Base-by-base conservation (phyloP, 768 basidiomycete species). In the Amanita phalloides region DNA sequence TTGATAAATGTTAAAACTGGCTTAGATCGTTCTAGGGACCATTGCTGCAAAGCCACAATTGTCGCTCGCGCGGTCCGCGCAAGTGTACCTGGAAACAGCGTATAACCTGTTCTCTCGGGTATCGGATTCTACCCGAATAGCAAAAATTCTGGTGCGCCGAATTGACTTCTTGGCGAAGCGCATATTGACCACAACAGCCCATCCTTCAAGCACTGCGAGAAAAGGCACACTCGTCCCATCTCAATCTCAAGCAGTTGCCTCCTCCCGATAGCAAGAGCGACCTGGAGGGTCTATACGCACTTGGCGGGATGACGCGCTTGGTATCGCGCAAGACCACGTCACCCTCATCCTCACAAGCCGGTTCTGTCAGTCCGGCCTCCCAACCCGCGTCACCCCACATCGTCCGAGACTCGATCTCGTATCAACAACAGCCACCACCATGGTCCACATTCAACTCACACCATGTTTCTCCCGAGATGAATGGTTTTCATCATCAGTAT, bases 11-110 rank as follows among this genome's bases (percentile, higher is more conserved):
- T 51, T 33, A 50, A 30, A 28, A 32, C 23, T 11, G 45, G 17
- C 48, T 21, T 48, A 86, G 84, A 81, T 86, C 56, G 82, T 85
- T 0, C 67, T 86, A 43, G 83, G 83, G 14, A 78, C 81, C 5
- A 84, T 86, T 48, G 79, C 82, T 1, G 72, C 76, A 26, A 84
- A 84, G 55, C 73, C 81, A 7, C 71, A 70, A 37, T 79, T 84
- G 76, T 76, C 76, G 6, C 63, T 86, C 11, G 77, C 84, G 5
- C 80, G 75, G 1, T 83, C 82, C 51, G 82, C 84, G 2, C 62
- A 82, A n/a, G 77, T 78, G 2, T 78, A 84, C 60, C 64, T 86
- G n/a, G 82, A 84, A 45, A 74, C 77, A 1, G 82, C 81, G 0
- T 73, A 71, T 55, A 73, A 71, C 50, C 62, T 86, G 9, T 85